Conservation (phyloP, 2,329 filamentous ascomycete species). For the Corniculantispora saksenae region DNA sequence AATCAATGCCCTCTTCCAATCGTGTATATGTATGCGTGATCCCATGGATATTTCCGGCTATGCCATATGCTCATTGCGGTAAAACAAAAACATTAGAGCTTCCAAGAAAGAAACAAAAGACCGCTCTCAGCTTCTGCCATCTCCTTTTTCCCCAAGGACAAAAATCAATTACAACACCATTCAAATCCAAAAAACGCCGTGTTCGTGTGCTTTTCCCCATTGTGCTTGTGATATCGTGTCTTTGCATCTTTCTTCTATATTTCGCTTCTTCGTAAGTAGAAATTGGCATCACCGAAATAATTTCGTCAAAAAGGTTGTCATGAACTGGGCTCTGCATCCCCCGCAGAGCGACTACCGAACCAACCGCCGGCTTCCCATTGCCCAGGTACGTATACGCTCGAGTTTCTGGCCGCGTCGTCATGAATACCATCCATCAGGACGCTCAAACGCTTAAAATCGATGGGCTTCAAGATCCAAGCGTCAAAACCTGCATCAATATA, state of each 20-base stretch:
- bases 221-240: neutral
- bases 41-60: neutral
- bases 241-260: neutral
- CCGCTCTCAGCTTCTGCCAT: neutral
- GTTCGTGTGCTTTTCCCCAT: neutral
- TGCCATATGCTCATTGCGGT: neutral
- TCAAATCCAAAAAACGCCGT: slow-evolving; percentile 14
- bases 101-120: neutral
- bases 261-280: neutral
- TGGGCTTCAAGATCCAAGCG: slow-evolving; percentile 87
- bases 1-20: neutral
- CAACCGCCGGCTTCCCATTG: slow-evolving; percentile 86
- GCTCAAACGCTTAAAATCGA: slow-evolving; percentile 75
- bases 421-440: slow-evolving; percentile 70
- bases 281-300: neutral
- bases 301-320: neutral
- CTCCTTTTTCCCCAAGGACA: neutral
- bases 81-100: neutral
- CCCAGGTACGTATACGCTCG: slow-evolving; percentile 69
- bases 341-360: slow-evolving; percentile 50
- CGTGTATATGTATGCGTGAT: slow-evolving; percentile 2
- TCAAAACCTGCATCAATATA: slow-evolving; percentile 84
- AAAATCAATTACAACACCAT: too few relatives aligned
- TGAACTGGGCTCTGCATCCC: neutral
- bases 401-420: slow-evolving; percentile 56